phyloP scores from a whole-genome alignment of 1,284 basidiomycete species.

The Phlebopus sp. region DNA sequence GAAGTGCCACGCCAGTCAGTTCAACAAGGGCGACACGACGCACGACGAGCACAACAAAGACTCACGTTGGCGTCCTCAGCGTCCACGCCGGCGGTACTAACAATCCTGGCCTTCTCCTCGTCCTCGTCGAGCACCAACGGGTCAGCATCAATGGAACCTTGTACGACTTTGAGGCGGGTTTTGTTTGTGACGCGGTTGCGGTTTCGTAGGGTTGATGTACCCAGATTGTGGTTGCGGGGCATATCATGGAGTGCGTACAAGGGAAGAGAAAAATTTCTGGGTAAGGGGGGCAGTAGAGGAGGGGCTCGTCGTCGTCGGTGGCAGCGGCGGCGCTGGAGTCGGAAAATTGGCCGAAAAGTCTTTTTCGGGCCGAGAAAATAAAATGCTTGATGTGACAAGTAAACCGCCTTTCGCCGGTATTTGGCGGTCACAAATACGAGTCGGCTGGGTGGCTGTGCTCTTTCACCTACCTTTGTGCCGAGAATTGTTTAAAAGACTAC shows the following conservation, averaged over 20 bases:
- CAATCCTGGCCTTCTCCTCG: slow-evolving; percentile 70
- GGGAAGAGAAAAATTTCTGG: slow-evolving; percentile 18
- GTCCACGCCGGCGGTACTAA: slow-evolving; percentile 70
- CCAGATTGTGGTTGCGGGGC: slow-evolving; percentile 73
- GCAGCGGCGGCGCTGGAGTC: slow-evolving; percentile 38
- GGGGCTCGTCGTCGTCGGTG: slow-evolving; percentile 34
- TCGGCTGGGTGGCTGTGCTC: slow-evolving; percentile 13
- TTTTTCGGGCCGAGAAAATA: slow-evolving; percentile 36
- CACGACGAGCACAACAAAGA: slow-evolving; percentile 35
- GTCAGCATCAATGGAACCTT: slow-evolving; percentile 78
- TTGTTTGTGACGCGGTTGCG: slow-evolving; percentile 90
- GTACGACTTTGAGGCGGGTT: slow-evolving; percentile 80
- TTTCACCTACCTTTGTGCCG: slow-evolving; percentile 23
- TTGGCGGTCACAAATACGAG: slow-evolving; percentile 28
- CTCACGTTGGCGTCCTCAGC: slow-evolving; percentile 88
- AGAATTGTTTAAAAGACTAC: slow-evolving; percentile 10
- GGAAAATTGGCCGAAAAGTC: slow-evolving; percentile 40
- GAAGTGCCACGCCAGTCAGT: slow-evolving; percentile 40
- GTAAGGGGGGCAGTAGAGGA: slow-evolving; percentile 12
- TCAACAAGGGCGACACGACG: slow-evolving; percentile 45
- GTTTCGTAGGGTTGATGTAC: slow-evolving; percentile 73
- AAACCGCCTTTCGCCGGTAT: slow-evolving; percentile 29
- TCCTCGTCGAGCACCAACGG: slow-evolving; percentile 79
- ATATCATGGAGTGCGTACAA: slow-evolving; percentile 61
- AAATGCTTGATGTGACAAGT: slow-evolving; percentile 28